Conservation (phyloP, 441 rosid genomes). For the Lepidium campestre region DNA sequence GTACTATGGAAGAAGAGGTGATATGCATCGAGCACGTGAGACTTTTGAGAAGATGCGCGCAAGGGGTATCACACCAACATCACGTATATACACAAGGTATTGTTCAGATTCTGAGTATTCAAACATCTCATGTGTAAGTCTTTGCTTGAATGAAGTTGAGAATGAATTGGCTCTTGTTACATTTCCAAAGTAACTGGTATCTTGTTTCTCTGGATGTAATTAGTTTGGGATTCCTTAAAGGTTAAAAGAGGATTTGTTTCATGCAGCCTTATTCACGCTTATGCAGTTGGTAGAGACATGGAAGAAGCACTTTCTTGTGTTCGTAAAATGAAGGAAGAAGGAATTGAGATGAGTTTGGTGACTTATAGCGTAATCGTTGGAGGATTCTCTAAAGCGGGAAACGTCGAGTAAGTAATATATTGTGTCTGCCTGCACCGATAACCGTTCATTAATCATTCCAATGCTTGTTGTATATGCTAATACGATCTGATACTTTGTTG, state of each 20-base stretch:
- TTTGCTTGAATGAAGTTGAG: not conserved
- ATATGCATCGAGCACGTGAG: slow-evolving; percentile 90
- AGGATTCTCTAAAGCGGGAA: slow-evolving; percentile 78
- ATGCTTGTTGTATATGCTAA: not conserved
- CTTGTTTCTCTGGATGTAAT: not conserved
- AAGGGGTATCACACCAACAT: slow-evolving; percentile 84
- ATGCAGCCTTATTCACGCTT: slow-evolving; percentile 99
- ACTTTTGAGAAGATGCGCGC: slow-evolving; percentile 92
- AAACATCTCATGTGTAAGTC: not conserved
- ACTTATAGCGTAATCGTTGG: slow-evolving; percentile 75
- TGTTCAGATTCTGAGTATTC: not conserved
- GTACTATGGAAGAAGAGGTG: slow-evolving; percentile 91
- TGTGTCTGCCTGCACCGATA: not conserved
- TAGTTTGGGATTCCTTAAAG: slow-evolving; percentile 17
- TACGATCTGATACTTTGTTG: slow-evolving; percentile 38
- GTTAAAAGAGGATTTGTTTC: slow-evolving; percentile 44
- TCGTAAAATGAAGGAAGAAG: slow-evolving; percentile 93
- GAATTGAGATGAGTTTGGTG: slow-evolving; percentile 80
- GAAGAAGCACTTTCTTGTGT: slow-evolving; percentile 90
- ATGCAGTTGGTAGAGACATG: slow-evolving; percentile 98
- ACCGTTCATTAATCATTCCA: not conserved
- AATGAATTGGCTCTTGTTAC: not conserved
- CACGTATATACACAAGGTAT: slow-evolving; percentile 86
- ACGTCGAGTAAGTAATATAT: slow-evolving; percentile 66
- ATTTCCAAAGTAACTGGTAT: not conserved